Evolutionary conservation across 768 basidiomycete species (phyloP).

Genomic region (Tylopilus subfusipes): DNA sequence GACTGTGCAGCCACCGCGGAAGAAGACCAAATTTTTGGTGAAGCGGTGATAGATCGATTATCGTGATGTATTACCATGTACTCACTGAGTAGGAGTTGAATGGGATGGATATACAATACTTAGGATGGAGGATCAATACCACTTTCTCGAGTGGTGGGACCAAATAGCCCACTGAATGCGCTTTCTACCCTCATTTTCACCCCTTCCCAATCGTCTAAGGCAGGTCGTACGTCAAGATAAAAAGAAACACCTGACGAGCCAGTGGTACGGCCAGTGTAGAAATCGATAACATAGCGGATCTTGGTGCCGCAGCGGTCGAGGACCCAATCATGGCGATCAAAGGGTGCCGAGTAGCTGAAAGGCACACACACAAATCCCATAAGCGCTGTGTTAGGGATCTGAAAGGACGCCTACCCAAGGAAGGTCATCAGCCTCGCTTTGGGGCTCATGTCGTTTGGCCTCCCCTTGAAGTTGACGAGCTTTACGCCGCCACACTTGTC

Average conservation of each 20-base stretch:
- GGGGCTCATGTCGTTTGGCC: slow-evolving; percentile 73
- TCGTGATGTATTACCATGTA: slow-evolving; percentile 12
- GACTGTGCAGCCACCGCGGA: slow-evolving; percentile 45
- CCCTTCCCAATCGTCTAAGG: slow-evolving; percentile 93
- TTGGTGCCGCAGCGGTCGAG: slow-evolving; percentile 89
- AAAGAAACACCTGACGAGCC: slow-evolving; percentile 66
- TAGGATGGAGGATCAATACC: slow-evolving; percentile 16
- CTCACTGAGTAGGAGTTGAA: slow-evolving; percentile 1
- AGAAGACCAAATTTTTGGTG: slow-evolving; percentile 51
- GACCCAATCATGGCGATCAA: slow-evolving; percentile 97
- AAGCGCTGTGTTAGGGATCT: not conserved
- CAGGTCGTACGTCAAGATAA: slow-evolving; percentile 92
- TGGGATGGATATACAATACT: slow-evolving; percentile 9
- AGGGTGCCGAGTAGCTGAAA: slow-evolving; percentile 89
- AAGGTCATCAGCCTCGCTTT: slow-evolving; percentile 80
- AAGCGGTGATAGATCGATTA: slow-evolving; percentile 39
- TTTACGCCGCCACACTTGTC: slow-evolving; percentile 77
- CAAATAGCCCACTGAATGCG: slow-evolving; percentile 44
- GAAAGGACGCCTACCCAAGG: slow-evolving; percentile 63
- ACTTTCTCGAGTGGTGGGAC: slow-evolving; percentile 18
- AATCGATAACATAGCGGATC: slow-evolving; percentile 95
- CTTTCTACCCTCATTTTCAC: slow-evolving; percentile 72
- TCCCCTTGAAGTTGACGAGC: slow-evolving; percentile 89
- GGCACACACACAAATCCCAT: not conserved
- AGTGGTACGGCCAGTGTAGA: slow-evolving; percentile 78